Conservation (phyloP, 2,329 filamentous ascomycete genomes). For the Penicillium palitans region DNA sequence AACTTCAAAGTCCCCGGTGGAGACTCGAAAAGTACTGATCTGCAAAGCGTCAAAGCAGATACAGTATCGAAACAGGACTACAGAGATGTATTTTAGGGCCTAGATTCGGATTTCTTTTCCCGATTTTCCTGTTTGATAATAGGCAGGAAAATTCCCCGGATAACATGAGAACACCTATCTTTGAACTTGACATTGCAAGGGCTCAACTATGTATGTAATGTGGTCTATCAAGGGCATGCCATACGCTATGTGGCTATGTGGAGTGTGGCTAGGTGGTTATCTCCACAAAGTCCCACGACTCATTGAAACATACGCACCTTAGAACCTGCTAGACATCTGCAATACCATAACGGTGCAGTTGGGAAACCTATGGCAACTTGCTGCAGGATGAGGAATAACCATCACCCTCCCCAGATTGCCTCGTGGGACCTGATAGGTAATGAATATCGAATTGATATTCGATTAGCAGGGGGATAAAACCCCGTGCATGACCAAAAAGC, state of each 20-base stretch:
- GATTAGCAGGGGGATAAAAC: background rate
- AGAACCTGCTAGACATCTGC: background rate
- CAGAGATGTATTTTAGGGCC: background rate
- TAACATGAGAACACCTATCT: background rate
- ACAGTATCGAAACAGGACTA: constrained; percentile 9
- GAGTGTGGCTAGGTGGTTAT: too few relatives aligned
- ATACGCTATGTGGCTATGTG: background rate
- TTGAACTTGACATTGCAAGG: background rate
- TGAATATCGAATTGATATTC: background rate
- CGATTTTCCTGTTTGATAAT: background rate
- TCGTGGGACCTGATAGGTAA: too few relatives aligned
- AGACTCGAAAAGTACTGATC: background rate
- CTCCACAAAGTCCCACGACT: background rate
- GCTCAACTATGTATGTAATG: background rate
- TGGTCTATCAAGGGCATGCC: background rate
- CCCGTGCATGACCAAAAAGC: background rate
- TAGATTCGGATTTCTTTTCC: background rate
- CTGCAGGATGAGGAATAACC: background rate
- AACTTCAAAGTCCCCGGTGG: background rate
- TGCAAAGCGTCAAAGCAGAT: constrained; percentile 1
- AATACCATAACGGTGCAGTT: background rate
- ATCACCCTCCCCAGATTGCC: background rate
- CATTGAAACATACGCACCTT: background rate
- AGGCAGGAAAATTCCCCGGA: background rate
- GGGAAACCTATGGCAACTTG: background rate